These are phyloP conservation scores for Cercophora sp. DNA, from an alignment of 495 filamentous ascomycete species.

Conservation along the genomic window DNA sequence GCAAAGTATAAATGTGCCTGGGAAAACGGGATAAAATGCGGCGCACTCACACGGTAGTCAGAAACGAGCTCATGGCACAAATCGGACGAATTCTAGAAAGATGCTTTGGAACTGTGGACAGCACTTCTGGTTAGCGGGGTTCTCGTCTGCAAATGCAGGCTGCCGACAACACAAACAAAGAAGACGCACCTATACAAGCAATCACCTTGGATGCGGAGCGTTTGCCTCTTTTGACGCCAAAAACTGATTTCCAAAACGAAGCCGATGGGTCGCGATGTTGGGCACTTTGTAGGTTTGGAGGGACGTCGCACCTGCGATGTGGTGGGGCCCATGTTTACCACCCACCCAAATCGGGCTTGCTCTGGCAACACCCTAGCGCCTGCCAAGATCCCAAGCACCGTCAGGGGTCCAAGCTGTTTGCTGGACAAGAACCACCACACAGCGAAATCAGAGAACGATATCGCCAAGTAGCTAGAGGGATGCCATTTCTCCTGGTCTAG, in stretches of 20 bases:
- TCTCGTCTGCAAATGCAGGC: background rate
- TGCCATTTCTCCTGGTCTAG: too few species aligned
- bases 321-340: constrained; percentile 19
- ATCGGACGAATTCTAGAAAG: constrained; percentile 7
- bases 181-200: constrained; percentile 8
- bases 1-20: too few species aligned
- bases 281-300: constrained; percentile 1
- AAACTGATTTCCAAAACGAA: constrained; percentile 1
- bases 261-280: background rate
- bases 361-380: constrained; percentile 18
- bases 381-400: too few species aligned
- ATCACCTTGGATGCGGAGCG: background rate
- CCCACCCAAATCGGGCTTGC: constrained; percentile 3
- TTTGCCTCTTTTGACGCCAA: background rate
- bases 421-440: too few species aligned
- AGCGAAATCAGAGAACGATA: too few species aligned
- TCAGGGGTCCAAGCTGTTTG: too few species aligned
- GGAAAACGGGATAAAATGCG: too few species aligned
- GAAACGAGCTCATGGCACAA: constrained; percentile 33
- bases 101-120: constrained; percentile 26
- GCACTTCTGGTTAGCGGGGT: background rate
- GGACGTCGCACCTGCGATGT: constrained; percentile 8
- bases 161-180: too few species aligned
- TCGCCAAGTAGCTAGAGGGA: too few species aligned
- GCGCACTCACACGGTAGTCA: constrained; percentile 37